Evolutionary conservation across 2,329 filamentous ascomycete species (phyloP).

Genomic region (Sphaerulina populicola): DNA sequence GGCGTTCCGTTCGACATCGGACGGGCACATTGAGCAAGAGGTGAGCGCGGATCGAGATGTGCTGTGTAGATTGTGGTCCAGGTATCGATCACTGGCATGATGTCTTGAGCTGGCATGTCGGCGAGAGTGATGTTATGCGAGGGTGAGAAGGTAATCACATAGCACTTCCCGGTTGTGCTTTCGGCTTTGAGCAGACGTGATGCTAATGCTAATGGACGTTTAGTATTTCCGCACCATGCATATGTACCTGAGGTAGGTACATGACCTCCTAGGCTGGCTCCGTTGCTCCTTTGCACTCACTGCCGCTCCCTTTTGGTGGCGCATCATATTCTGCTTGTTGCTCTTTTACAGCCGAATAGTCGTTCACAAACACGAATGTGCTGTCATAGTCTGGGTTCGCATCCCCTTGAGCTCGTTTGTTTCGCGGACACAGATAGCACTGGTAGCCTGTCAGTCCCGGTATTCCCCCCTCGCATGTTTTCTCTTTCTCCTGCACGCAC

Average conservation of each 20-base stretch:
- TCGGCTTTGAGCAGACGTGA: conserved; percentile 72
- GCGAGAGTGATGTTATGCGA: conserved; percentile 87
- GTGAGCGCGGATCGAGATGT: conserved; percentile 65
- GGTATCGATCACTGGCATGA: conserved; percentile 72
- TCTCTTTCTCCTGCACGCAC: conserved; percentile 30
- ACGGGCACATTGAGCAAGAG: conserved; percentile 46
- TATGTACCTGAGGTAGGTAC: too few relatives aligned
- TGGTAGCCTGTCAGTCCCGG: conserved; percentile 33
- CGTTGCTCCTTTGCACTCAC: conserved; percentile 31
- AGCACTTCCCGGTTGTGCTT: conserved; percentile 88
- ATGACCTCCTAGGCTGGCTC: too few relatives aligned
- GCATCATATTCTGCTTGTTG: conserved; percentile 75
- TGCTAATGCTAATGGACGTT: conserved; percentile 54
- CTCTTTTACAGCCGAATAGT: conserved; percentile 95
- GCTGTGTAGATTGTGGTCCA: conserved; percentile 87
- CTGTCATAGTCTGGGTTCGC: conserved; percentile 75
- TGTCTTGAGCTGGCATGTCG: conserved; percentile 70
- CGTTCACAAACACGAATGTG: conserved; percentile 93
- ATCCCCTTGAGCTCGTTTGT: conserved; percentile 79
- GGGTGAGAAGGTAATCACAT: conserved; percentile 89
- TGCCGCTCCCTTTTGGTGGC: conserved; percentile 42
- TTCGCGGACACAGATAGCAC: conserved; percentile 93
- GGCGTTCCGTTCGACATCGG: conserved; percentile 38
- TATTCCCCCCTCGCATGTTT: neutral
- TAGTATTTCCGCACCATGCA: neutral